These are phyloP conservation scores for Puccinellia tenuiflora DNA, from an alignment of 176 grass and related monocot species.

Conservation along the genomic window DNA sequence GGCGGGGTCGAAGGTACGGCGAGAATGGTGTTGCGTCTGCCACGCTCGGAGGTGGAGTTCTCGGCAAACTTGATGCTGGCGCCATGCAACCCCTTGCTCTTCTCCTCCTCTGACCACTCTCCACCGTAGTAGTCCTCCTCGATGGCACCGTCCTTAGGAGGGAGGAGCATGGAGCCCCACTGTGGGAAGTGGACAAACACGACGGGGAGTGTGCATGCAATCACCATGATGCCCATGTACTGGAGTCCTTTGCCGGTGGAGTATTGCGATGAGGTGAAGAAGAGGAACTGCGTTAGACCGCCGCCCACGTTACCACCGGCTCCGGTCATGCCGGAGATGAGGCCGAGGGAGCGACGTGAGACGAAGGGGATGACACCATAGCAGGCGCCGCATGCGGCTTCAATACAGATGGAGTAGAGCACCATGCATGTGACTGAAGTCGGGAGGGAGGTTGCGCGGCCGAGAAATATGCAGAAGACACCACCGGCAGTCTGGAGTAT, in stretches of 20 bases:
- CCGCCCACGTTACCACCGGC: neutral
- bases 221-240: too few species aligned
- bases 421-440: constrained; percentile 58
- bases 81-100: neutral
- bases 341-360: constrained; percentile 25
- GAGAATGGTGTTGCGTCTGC: neutral
- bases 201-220: too few species aligned
- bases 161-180: too few species aligned
- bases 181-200: too few species aligned
- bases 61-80: neutral
- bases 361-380: constrained; percentile 82
- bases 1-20: neutral
- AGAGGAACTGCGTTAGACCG: too few species aligned
- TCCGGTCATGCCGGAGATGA: neutral
- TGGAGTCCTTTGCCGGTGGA: too few species aligned
- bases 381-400: constrained; percentile 73
- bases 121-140: neutral
- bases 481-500: constrained; percentile 82
- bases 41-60: neutral
- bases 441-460: constrained; percentile 24
- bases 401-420: constrained; percentile 71
- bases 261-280: too few species aligned
- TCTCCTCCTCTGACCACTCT: neutral
- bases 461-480: constrained; percentile 4
- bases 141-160: neutral